Evolutionary conservation across 2,329 filamentous ascomycete genomes (phyloP).

Genomic region (Ampelomyces quisqualis): DNA sequence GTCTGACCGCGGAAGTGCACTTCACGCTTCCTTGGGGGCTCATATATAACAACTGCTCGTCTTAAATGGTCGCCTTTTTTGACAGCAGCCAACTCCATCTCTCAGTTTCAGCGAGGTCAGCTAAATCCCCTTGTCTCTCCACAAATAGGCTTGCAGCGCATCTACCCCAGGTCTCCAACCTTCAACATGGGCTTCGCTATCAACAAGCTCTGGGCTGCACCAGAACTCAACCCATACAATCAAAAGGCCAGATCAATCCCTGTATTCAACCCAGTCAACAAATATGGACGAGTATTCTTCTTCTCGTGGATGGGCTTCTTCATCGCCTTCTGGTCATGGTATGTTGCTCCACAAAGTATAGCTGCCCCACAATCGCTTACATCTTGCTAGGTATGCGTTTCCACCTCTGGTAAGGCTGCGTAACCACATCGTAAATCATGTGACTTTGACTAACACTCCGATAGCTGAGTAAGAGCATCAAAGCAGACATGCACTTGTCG

Average conservation of each 20-base stretch:
- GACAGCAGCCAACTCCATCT: constrained; percentile 13
- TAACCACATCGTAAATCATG: constrained; percentile 6
- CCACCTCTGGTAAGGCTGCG: constrained; percentile 66
- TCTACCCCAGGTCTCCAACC: constrained; percentile 9
- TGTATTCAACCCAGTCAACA: constrained; percentile 72
- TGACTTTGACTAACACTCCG: constrained; percentile 47
- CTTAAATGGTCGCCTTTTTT: constrained; percentile 17
- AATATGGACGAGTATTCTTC: constrained; percentile 85
- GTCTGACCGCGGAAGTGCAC: constrained; percentile 41
- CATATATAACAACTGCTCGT: constrained; percentile 29
- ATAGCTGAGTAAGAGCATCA: constrained; percentile 62
- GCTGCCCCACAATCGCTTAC: constrained; percentile 22
- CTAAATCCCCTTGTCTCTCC: constrained; percentile 6
- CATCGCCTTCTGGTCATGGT: constrained; percentile 83
- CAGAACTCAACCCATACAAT: constrained; percentile 80
- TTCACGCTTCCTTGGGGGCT: constrained; percentile 15
- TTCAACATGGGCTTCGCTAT: constrained; percentile 39
- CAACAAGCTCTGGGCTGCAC: constrained; percentile 50
- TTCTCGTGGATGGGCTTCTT: constrained; percentile 87
- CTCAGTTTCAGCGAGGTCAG: constrained; percentile 9
- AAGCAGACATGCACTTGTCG: constrained; percentile 71
- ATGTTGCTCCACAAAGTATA: constrained; percentile 25
- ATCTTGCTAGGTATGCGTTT: constrained; percentile 71
- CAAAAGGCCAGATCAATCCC: constrained; percentile 80
- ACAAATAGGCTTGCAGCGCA: constrained; percentile 8